Conservation (phyloP, 208 protist genomes). For the Crithidia fasciculata region DNA sequence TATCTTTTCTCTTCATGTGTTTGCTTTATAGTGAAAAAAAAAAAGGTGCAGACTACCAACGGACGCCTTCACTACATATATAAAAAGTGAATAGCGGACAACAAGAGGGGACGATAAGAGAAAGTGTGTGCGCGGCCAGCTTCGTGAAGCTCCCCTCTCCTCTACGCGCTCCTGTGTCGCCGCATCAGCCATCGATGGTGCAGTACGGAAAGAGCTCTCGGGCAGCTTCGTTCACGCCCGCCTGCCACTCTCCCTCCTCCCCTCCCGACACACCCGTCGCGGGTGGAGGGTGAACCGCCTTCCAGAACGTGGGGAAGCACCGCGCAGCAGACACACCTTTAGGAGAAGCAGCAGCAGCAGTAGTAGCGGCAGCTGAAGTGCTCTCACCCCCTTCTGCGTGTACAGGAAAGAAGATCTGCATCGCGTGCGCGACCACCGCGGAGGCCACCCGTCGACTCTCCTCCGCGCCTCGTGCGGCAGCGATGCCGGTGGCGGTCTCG, state of each 20-base stretch:
- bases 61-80: too few species aligned
- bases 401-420: conserved; percentile 8
- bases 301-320: conserved; percentile 35
- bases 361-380: background rate
- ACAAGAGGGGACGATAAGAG: background rate
- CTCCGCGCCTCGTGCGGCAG: background rate
- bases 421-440: conserved; percentile 8
- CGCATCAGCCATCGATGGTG: conserved; percentile 22
- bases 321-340: background rate
- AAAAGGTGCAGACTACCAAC: too few species aligned
- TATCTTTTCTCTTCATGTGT: too few species aligned
- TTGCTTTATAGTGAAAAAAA: too few species aligned
- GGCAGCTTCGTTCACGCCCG: conserved; percentile 15
- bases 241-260: background rate
- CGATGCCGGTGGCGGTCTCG: background rate
- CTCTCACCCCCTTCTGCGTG: background rate
- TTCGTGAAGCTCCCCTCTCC: background rate
- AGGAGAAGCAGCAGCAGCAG: background rate
- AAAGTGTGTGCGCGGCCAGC: background rate
- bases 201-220: conserved; percentile 22
- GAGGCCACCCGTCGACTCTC: conserved; percentile 9
- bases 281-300: background rate
- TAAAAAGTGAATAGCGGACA: too few species aligned
- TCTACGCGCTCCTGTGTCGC: background rate
- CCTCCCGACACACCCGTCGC: background rate